These are phyloP conservation scores for Yamadazyma diospyri DNA, from an alignment of 1,139 yeast genomes.

Conservation along the genomic window DNA sequence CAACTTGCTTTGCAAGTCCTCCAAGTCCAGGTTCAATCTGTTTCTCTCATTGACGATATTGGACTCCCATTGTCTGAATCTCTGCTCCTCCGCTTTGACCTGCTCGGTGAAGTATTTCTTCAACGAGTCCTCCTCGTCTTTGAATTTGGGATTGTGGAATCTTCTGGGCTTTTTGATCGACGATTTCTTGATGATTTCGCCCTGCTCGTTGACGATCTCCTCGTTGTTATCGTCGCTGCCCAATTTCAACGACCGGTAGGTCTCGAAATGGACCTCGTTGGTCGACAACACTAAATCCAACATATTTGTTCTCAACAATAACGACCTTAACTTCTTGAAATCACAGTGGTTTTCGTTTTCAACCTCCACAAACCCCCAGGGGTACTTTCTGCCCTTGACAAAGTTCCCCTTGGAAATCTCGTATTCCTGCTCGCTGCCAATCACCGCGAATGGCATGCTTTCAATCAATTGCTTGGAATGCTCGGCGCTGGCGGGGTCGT, in stretches of 20 bases:
- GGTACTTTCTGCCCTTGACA: slow-evolving; percentile 89
- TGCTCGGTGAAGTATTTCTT: slow-evolving; percentile 97
- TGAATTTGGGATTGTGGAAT: slow-evolving; percentile 83
- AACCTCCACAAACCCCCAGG: slow-evolving; percentile 97
- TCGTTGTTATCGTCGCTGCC: slow-evolving; percentile 51
- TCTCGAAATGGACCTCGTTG: slow-evolving; percentile 89
- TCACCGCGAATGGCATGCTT: slow-evolving; percentile 90
- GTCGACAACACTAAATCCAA: slow-evolving; percentile 84
- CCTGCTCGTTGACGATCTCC: slow-evolving; percentile 33
- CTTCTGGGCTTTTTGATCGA: slow-evolving; percentile 45
- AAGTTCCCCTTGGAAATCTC: slow-evolving; percentile 72
- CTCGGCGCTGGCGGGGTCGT: slow-evolving; percentile 72
- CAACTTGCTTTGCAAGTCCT: slow-evolving; percentile 75
- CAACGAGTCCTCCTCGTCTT: slow-evolving; percentile 92
- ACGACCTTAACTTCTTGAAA: slow-evolving; percentile 84
- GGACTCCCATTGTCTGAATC: slow-evolving; percentile 98
- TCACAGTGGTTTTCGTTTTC: slow-evolving; percentile 96
- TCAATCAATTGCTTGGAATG: slow-evolving; percentile 82
- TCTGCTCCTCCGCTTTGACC: slow-evolving; percentile 93
- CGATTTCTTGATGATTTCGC: slow-evolving; percentile 32
- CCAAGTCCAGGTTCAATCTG: slow-evolving; percentile 89
- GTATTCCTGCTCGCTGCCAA: slow-evolving; percentile 87
- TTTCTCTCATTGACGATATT: slow-evolving; percentile 93
- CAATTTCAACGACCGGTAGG: slow-evolving; percentile 79
- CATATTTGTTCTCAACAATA: slow-evolving; percentile 88